Conservation (phyloP, 2,329 filamentous ascomycete species). For the Fusarium sp. region DNA sequence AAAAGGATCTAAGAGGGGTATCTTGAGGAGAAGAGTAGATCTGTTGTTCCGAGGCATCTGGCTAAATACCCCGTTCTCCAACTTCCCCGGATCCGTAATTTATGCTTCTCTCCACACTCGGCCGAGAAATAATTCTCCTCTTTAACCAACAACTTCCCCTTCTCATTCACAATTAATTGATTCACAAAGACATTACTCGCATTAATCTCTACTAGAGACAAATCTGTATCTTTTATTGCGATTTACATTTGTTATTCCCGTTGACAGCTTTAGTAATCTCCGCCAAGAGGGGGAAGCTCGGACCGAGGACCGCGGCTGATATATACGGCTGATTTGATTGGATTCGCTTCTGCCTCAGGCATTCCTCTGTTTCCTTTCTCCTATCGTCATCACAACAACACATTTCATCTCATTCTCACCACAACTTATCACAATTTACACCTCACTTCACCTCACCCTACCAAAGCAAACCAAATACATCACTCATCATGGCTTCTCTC, state of each 20-base stretch:
- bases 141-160: no score
- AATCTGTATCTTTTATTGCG: no score
- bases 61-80: not conserved
- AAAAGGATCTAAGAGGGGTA: no score
- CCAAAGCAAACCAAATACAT: not conserved
- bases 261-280: not conserved
- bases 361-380: not conserved
- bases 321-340: slow-evolving; percentile 10
- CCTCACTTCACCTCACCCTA: not conserved
- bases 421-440: not conserved
- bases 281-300: slow-evolving; percentile 1
- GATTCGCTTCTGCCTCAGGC: slow-evolving; percentile 7
- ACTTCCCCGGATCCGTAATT: slow-evolving; percentile 7
- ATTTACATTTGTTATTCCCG: not conserved
- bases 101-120: not conserved
- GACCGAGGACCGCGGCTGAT: slow-evolving; percentile 22
- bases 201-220: no score
- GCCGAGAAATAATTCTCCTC: no score
- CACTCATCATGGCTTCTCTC: not conserved
- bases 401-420: slow-evolving; percentile 6
- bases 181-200: no score
- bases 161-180: no score
- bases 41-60: not conserved
- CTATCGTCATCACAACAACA: slow-evolving; percentile 13
- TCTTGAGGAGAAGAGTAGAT: not conserved